Conservation (phyloP, 1,139 yeast genomes). For the Lodderomyces orthopsilosis region DNA sequence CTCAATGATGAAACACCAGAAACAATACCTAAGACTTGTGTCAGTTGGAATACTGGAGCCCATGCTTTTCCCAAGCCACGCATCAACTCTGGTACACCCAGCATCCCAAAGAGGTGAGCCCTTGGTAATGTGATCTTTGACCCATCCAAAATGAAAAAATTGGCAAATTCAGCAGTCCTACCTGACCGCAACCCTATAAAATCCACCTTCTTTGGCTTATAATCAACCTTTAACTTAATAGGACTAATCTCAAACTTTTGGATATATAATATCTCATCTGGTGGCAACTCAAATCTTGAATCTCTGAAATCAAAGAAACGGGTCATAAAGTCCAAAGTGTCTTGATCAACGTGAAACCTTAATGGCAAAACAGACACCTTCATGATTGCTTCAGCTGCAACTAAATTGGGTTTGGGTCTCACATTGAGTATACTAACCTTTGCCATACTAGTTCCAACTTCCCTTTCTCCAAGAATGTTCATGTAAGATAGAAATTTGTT, state of each 20-base stretch:
- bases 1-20: constrained; percentile 83
- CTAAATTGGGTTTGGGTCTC: constrained; percentile 61
- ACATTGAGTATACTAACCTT: constrained; percentile 53
- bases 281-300: constrained; percentile 56
- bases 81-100: constrained; percentile 66
- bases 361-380: constrained; percentile 64
- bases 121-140: constrained; percentile 65
- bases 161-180: constrained; percentile 80
- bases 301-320: constrained; percentile 83
- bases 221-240: constrained; percentile 71
- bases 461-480: constrained; percentile 67
- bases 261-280: constrained; percentile 60
- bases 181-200: constrained; percentile 84
- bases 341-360: constrained; percentile 87
- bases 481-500: constrained; percentile 74
- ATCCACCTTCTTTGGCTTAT: constrained; percentile 87
- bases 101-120: constrained; percentile 67
- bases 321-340: constrained; percentile 77
- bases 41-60: constrained; percentile 81
- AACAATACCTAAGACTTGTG: constrained; percentile 75
- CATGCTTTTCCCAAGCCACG: constrained; percentile 61
- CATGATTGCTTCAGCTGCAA: constrained; percentile 68
- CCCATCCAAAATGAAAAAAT: constrained; percentile 84
- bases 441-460: constrained; percentile 66
- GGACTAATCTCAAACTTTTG: constrained; percentile 66